phyloP scores from a whole-genome alignment of 805 yeast genomes.

The Kluyveromyces starmeri region DNA sequence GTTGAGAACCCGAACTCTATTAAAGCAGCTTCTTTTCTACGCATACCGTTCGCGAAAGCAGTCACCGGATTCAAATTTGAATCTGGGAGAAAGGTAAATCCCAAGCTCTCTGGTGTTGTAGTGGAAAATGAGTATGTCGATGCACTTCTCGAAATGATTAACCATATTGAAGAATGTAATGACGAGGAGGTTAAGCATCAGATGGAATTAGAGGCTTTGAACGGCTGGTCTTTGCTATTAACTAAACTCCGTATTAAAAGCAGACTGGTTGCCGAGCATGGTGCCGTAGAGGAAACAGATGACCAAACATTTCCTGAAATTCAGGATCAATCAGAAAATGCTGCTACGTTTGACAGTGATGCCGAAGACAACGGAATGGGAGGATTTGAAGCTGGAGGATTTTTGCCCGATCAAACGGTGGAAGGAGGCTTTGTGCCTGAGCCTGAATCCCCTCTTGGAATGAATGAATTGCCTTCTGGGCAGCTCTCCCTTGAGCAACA shows the following conservation, averaged over 20 bases:
- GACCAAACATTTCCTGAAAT: background rate
- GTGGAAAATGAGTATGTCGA: constrained; percentile 47
- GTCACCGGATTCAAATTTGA: constrained; percentile 79
- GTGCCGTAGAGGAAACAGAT: constrained; percentile 20
- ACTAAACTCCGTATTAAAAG: constrained; percentile 27
- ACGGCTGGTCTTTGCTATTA: constrained; percentile 26
- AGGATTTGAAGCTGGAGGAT: constrained; percentile 12
- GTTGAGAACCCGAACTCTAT: constrained; percentile 46
- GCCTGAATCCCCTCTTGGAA: background rate
- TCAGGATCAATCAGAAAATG: too few species aligned
- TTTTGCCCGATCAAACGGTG: constrained; percentile 5
- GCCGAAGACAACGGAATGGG: constrained; percentile 3
- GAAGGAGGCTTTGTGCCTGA: constrained; percentile 6
- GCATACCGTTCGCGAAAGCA: constrained; percentile 78
- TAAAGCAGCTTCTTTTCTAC: constrained; percentile 61
- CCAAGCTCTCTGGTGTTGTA: constrained; percentile 66
- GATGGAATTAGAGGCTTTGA: constrained; percentile 41
- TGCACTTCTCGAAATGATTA: constrained; percentile 25
- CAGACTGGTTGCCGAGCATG: constrained; percentile 40
- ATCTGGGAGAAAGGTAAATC: constrained; percentile 42
- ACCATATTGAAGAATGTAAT: constrained; percentile 19
- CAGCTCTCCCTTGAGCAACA: too few species aligned
- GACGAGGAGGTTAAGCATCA: constrained; percentile 34
- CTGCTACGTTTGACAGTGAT: constrained; percentile 2
- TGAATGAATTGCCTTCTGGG: too few species aligned